Base-by-base conservation (phyloP, 208 protist genomes). In the Wallacemonas sp. region DNA sequence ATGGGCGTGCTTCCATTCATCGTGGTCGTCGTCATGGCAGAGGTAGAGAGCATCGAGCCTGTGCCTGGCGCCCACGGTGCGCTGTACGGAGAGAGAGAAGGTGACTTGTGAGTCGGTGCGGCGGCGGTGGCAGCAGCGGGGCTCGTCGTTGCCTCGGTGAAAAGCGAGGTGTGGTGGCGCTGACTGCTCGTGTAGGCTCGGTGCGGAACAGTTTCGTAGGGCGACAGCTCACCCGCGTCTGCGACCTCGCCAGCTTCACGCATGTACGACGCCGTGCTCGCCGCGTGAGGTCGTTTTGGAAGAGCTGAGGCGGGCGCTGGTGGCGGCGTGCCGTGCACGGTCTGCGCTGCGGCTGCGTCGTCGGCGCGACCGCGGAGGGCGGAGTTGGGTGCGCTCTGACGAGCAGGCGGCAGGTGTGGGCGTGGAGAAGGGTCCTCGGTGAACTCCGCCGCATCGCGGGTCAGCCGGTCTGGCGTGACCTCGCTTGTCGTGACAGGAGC, bases 181-280 rank as follows among this genome's bases (percentile, higher is more conserved):
- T 33, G 24, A 31, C 31, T 26, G 17, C 1, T 27, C 4, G 21
- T 11, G 17, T 26, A 2, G 15, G 9, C n/a, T 28, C 27, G 51
- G 22, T n/a, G 30, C 0, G 54, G 63, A 0, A 68, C 62, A 0
- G 27, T 49, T 8, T 69, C 47, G 45, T 74, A 74, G 8, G 73
- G 73, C n/a, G 73, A 74, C 0, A 62, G 62, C 56, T 70, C 66
- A 17, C 36, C 70, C 28, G 75, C 33, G 66, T 75, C 22, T 15
- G n/a, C 26, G 44, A n/a, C 39, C 28, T 30, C 66, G 68, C 64
- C 62, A 42, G 30, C 60, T 45, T 66, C 66, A 19, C 65, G 54
- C 4, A 66, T 64, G 66, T 63, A 70, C 62, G 69, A 64, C 2
- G 56, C 70, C 31, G 70, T 69, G 46, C 44, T 69, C 17, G 62